Evolutionary conservation across 2,329 filamentous ascomycete genomes (phyloP).

Genomic region (Thielaviopsis cerberus): DNA sequence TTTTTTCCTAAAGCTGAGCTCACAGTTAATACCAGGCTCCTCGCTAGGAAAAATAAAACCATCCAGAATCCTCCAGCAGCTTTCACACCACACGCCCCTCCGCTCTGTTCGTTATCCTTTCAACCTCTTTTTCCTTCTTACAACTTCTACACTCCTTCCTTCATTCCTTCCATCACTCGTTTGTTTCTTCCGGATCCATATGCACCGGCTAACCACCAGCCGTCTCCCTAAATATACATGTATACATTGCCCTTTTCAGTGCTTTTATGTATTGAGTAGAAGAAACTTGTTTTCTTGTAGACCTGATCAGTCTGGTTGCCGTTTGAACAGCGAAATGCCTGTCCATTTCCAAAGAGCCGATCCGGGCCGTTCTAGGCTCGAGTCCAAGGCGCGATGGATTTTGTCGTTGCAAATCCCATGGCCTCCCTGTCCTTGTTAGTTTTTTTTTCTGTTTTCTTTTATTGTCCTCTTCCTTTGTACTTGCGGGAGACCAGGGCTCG

Average conservation of each 20-base stretch:
- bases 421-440: not conserved
- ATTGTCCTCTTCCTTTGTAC: not conserved
- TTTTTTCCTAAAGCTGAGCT: not conserved
- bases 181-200: not conserved
- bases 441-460: not conserved
- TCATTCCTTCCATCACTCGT: not conserved
- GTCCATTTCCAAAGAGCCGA: not conserved
- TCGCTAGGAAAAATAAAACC: not conserved
- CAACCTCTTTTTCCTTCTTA: not conserved
- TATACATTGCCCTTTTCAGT: not conserved
- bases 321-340: too few relatives aligned
- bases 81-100: not conserved
- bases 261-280: too few relatives aligned
- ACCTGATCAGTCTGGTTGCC: too few relatives aligned
- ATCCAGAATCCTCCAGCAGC: not conserved
- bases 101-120: not conserved
- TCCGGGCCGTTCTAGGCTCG: not conserved
- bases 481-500: not conserved
- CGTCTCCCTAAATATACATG: not conserved
- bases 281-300: too few relatives aligned
- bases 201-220: not conserved
- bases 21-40: too few relatives aligned
- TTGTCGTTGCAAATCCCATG: not conserved
- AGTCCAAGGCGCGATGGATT: not conserved
- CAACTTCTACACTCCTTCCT: not conserved